Base-by-base conservation (phyloP, 768 basidiomycete genomes). In the Kwoniella dejecticola region DNA sequence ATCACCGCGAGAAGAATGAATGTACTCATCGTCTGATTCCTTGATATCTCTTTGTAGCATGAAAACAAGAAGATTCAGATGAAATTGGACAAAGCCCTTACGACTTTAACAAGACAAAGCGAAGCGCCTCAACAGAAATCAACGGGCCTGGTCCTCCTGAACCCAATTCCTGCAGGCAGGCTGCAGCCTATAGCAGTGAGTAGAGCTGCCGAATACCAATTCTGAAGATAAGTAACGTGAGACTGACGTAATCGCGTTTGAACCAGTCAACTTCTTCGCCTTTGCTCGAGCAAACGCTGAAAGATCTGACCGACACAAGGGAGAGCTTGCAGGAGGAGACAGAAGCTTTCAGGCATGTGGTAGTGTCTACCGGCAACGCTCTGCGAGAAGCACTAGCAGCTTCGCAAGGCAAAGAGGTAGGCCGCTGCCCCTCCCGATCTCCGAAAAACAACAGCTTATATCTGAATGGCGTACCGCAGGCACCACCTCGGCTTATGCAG, bases 301-400 rank as follows among this genome's bases (percentile, higher is more conserved):
- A 61, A 31, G 76, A 77, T n/a, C 57, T 79, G 21, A 66, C 69
- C 1, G 71, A 73, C 21, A 70, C 71, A 10, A 62, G 76, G n/a
- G 61, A 70, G 26, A 68, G 67, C 36, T 54, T 79, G 45, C 74
- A 77, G 45, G 76, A 79, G 42, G 77, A 79, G 57, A 68, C 72
- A 13, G 77, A 79, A 42, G 77, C 77, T 2, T 79, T 79, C 66
- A 60, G 77, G 38, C 74, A 76, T 58, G 77, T 79, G 11, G 66
- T 77, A 1, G 67, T 79, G 15, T 68, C 74, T 5, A 69, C 76
- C 10, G 77, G 66, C 0, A 79, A 76, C 52, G 63, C 64, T 19
- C 58, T 79, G 13, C 57, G 67, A 15, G 71, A 74, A 40, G 62
- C 69, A 0, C 33, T 76, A 12, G 72, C 76, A 0, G 52, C 63